These are phyloP conservation scores for Botrytis cinerea DNA, from an alignment of 2,329 filamentous ascomycete genomes.

Conservation along the genomic window DNA sequence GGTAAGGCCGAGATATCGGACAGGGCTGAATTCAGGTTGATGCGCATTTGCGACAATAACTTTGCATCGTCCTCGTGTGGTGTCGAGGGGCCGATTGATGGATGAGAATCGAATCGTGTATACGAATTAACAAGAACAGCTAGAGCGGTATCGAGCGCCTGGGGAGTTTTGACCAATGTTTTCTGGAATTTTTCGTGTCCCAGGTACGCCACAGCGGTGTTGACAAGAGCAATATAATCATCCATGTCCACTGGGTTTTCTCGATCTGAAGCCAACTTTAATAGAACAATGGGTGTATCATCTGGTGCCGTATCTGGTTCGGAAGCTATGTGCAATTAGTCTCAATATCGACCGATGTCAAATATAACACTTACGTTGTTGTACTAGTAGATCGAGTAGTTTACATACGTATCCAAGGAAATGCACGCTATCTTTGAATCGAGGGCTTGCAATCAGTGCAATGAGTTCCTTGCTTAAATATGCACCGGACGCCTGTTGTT, in stretches of 20 bases:
- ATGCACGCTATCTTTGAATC: slow-evolving; percentile 46
- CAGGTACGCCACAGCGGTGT: slow-evolving; percentile 58
- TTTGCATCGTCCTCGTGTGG: slow-evolving; percentile 48
- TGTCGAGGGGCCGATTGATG: slow-evolving; percentile 30
- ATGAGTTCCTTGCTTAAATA: slow-evolving; percentile 53
- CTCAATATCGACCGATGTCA: not conserved
- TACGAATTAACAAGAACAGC: slow-evolving; percentile 52
- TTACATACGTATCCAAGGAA: slow-evolving; percentile 58
- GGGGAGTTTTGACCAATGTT: slow-evolving; percentile 45
- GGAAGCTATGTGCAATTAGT: slow-evolving; percentile 32
- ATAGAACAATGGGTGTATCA: slow-evolving; percentile 54
- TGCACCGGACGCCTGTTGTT: slow-evolving; percentile 55
- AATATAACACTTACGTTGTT: slow-evolving; percentile 47
- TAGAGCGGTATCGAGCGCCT: slow-evolving; percentile 48
- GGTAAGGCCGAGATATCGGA: slow-evolving; percentile 55
- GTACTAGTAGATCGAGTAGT: slow-evolving; percentile 55
- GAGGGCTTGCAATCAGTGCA: slow-evolving; percentile 51
- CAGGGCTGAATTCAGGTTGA: slow-evolving; percentile 53
- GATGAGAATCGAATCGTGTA: slow-evolving; percentile 45
- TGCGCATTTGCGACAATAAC: slow-evolving; percentile 52
- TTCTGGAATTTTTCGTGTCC: slow-evolving; percentile 55
- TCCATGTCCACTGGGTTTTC: slow-evolving; percentile 51
- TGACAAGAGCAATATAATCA: slow-evolving; percentile 54
- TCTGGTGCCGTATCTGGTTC: slow-evolving; percentile 37
- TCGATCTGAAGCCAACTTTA: slow-evolving; percentile 50